Percentiles rank a stretch among this genome's conserved stretches.
Evolutionary conservation across 768 basidiomycete genomes (phyloP).

Genomic region (Tricholoma matsutake): DNA sequence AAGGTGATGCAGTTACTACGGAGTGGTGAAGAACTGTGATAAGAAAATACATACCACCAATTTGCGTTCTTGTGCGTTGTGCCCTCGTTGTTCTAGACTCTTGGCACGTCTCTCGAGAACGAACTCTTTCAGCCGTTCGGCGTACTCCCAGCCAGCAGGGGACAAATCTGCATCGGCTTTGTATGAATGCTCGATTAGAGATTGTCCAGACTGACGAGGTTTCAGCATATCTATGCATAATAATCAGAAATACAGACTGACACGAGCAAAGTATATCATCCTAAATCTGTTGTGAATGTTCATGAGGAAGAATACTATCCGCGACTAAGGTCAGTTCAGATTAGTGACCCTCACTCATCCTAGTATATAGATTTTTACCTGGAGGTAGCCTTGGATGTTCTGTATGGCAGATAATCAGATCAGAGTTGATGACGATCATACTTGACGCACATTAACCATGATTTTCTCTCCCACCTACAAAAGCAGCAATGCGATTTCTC

Average conservation of each 20-base stretch:
- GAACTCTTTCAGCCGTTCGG: constrained; percentile 85
- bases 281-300: constrained; percentile 95
- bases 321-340: constrained; percentile 48
- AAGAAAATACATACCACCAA: constrained; percentile 52
- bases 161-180: constrained; percentile 98
- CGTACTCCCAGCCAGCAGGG: constrained; percentile 93
- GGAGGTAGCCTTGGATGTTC: constrained; percentile 88
- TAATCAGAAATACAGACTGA: constrained; percentile 34
- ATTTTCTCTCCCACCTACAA: constrained; percentile 90
- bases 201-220: constrained; percentile 85
- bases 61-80: constrained; percentile 55
- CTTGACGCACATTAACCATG: constrained; percentile 74
- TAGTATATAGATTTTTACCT: constrained; percentile 40
- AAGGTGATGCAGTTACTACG: not conserved
- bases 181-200: constrained; percentile 97
- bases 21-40: not conserved
- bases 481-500: not conserved
- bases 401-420: constrained; percentile 19
- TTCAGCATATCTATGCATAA: constrained; percentile 1
- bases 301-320: constrained; percentile 99
- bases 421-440: not conserved
- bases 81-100: constrained; percentile 67
- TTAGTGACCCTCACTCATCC: constrained; percentile 2
- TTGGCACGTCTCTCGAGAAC: constrained; percentile 81
- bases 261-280: constrained; percentile 95